Evolutionary conservation across 1,284 basidiomycete species (phyloP).

Genomic region (Cystobasidium sp.): DNA sequence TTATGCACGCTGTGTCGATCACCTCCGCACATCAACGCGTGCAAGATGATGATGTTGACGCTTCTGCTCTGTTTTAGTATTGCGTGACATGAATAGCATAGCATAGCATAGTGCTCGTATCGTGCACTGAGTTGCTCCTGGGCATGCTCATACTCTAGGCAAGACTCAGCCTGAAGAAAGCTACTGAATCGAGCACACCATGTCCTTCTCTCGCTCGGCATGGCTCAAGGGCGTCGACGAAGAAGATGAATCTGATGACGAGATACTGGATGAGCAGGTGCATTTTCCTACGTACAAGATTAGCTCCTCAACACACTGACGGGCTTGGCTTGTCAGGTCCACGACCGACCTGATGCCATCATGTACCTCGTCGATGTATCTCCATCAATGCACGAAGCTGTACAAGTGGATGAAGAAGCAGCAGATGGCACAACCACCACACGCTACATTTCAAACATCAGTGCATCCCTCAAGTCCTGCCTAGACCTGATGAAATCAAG

Average conservation of each 20-base stretch:
- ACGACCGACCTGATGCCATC: constrained; percentile 77
- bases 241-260: constrained; percentile 40
- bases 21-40: not conserved
- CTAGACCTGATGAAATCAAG: constrained; percentile 50
- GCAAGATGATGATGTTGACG: not conserved
- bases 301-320: not conserved
- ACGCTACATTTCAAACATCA: constrained; percentile 46
- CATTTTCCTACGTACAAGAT: not conserved
- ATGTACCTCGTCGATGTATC: constrained; percentile 94
- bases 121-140: too few relatives aligned
- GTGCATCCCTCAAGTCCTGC: constrained; percentile 45
- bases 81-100: not conserved
- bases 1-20: not conserved
- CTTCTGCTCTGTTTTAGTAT: not conserved
- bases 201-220: constrained; percentile 38
- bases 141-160: not conserved
- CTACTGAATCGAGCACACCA: constrained; percentile 1
- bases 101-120: too few relatives aligned
- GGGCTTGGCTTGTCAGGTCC: constrained; percentile 58
- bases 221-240: constrained; percentile 37
- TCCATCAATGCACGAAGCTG: constrained; percentile 77
- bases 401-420: constrained; percentile 46
- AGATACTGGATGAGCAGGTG: constrained; percentile 42
- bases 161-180: not conserved
- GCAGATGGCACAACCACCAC: constrained; percentile 9